Evolutionary conservation across 345 rosid genomes (phyloP).

Genomic region (Gossypium ekmanianum): DNA sequence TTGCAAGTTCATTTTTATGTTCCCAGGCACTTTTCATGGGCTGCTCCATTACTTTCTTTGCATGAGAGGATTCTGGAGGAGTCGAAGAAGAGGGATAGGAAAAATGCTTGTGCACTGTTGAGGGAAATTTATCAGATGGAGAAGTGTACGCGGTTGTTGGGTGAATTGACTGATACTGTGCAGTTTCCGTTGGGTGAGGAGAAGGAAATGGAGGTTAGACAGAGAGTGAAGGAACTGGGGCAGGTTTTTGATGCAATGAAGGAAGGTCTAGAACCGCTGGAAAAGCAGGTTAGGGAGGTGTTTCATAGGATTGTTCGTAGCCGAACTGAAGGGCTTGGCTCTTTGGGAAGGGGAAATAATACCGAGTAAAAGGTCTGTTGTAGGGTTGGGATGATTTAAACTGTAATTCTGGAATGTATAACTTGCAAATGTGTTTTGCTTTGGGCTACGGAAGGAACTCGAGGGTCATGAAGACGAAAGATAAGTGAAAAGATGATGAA

Average conservation of each 20-base stretch:
- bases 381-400: neutral
- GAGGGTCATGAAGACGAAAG: neutral
- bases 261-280: constrained; percentile 75
- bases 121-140: constrained; percentile 83
- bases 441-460: constrained; percentile 10
- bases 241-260: constrained; percentile 47
- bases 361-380: constrained; percentile 24
- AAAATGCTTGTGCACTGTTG: constrained; percentile 70
- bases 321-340: constrained; percentile 81
- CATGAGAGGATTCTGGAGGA: constrained; percentile 80
- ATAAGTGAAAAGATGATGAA: neutral
- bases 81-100: constrained; percentile 70
- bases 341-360: constrained; percentile 38
- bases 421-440: constrained; percentile 11
- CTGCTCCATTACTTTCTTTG: constrained; percentile 50
- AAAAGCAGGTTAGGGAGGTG: constrained; percentile 75
- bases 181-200: constrained; percentile 63
- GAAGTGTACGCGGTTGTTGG: constrained; percentile 50
- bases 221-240: constrained; percentile 57
- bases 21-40: constrained; percentile 72
- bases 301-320: constrained; percentile 74
- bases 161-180: constrained; percentile 61
- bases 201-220: constrained; percentile 55
- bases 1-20: constrained; percentile 68
- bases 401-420: constrained; percentile 12